Evolutionary conservation across 306 rosid species (phyloP), one percentile per base, ranked within the genome.

Genomic region (Malus sieversii): DNA sequence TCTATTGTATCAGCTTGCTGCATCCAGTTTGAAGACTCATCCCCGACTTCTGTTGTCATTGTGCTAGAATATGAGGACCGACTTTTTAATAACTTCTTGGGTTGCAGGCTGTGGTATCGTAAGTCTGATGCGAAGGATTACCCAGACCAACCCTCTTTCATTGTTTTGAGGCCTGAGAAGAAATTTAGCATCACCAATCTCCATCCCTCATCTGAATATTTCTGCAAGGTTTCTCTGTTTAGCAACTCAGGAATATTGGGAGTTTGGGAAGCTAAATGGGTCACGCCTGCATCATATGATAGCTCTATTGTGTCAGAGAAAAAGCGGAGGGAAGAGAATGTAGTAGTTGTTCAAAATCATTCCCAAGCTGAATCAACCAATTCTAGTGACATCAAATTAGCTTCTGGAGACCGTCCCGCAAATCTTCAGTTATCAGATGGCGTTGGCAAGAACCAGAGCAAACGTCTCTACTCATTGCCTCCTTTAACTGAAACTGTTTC

Each of bases 41-140:
- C 86, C 80, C 90, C 98, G 61, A 85, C 90, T 71, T 91, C 97
- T 7, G 92, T 86, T 82, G 80, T 82, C 68, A 79, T 91, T 70
- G 93, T 91, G 76, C 86, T 91, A 18, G 86, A 84, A 74, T 93
- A 93, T 45, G 81, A 89, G 29, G 90, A 91, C 40, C 84, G 78
- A 70, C 83, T 86, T 74, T 33, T 81, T 57, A 86, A 88, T 32
- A 86, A 87, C 79, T 87, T 87, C 71, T 77, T 87, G 72, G 97
- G 98, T 19, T 89, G 97, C 88, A 88, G 90, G 79, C 88, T 93
- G 78, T 93, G 97, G 98, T 85, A 93, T 77, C 80, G 96, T 33
- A 74, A 53, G 81, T 75, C 76, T 64, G 82, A 85, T 32, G 58
- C 80, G 75, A 81, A 30, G 77, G 96, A 82, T 80, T 93, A 91